Conservation (phyloP, 495 filamentous ascomycete genomes). For the Penicillium antarcticum region DNA sequence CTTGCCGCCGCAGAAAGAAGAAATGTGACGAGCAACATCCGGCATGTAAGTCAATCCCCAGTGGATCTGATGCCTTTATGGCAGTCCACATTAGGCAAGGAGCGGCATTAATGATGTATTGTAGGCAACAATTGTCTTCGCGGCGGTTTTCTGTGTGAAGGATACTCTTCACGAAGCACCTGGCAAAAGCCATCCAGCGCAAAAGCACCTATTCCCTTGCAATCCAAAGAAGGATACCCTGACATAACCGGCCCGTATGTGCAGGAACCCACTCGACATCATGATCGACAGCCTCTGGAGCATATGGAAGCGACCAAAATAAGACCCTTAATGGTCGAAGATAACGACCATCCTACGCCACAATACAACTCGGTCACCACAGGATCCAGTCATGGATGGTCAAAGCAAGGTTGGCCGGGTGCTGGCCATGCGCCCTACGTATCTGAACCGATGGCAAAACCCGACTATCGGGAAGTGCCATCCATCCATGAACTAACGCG, state of each 20-base stretch:
- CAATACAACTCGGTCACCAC: slow-evolving; percentile 38
- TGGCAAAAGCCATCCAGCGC: slow-evolving; percentile 65
- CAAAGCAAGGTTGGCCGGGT: slow-evolving; percentile 37
- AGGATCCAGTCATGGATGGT: slow-evolving; percentile 33
- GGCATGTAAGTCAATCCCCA: slow-evolving; percentile 62
- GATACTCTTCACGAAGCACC: slow-evolving; percentile 76
- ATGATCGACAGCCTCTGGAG: slow-evolving; percentile 38
- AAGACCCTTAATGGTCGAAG: slow-evolving; percentile 43
- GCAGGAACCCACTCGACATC: slow-evolving; percentile 50
- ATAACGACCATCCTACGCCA: slow-evolving; percentile 34
- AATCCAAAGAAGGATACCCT: slow-evolving; percentile 76
- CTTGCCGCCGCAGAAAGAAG: slow-evolving; percentile 92
- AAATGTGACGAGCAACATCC: slow-evolving; percentile 97
- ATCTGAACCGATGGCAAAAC: slow-evolving; percentile 36
- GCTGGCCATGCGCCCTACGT: slow-evolving; percentile 32
- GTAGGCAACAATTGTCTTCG: slow-evolving; percentile 88
- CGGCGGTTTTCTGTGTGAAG: slow-evolving; percentile 89
- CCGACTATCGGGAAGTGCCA: slow-evolving; percentile 42
- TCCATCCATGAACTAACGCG: slow-evolving; percentile 43
- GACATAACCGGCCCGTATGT: slow-evolving; percentile 42
- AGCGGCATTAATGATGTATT: slow-evolving; percentile 1
- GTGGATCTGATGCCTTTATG: not conserved
- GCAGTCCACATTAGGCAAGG: not conserved
- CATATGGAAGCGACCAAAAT: slow-evolving; percentile 39
- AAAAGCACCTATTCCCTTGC: slow-evolving; percentile 70